Conservation (phyloP, 2,329 filamentous ascomycete species). For the Cladorrhinum sp. region DNA sequence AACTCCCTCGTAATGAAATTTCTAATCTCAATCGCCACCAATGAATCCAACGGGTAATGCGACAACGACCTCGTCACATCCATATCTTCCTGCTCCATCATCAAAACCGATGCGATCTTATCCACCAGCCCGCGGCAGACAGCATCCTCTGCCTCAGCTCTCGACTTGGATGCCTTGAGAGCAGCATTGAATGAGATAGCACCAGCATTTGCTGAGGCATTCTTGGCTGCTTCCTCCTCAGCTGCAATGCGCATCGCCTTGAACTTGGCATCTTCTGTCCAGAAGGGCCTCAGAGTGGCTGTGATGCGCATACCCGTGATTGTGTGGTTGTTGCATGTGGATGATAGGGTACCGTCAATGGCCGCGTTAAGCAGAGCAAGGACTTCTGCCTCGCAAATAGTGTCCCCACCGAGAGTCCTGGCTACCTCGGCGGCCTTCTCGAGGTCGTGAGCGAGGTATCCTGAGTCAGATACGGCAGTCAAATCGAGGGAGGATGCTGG, state of each 20-base stretch:
- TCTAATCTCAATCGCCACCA: slow-evolving; percentile 50
- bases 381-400: slow-evolving; percentile 52
- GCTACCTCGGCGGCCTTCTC: slow-evolving; percentile 45
- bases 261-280: slow-evolving; percentile 54
- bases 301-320: slow-evolving; percentile 55
- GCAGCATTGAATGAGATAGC: slow-evolving; percentile 44
- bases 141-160: slow-evolving; percentile 45
- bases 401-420: slow-evolving; percentile 43
- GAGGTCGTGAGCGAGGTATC: slow-evolving; percentile 48
- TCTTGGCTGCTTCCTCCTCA: slow-evolving; percentile 35
- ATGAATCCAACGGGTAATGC: slow-evolving; percentile 46
- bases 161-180: slow-evolving; percentile 41
- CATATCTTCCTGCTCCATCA: slow-evolving; percentile 49
- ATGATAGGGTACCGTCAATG: slow-evolving; percentile 43
- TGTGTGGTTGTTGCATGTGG: slow-evolving; percentile 46
- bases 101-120: slow-evolving; percentile 49
- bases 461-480: slow-evolving; percentile 48
- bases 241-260: slow-evolving; percentile 44
- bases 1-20: slow-evolving; percentile 52
- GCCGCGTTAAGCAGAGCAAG: slow-evolving; percentile 52
- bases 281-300: slow-evolving; percentile 47
- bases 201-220: slow-evolving; percentile 27
- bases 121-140: slow-evolving; percentile 46
- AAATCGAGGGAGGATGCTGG: slow-evolving; percentile 47
- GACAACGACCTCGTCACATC: slow-evolving; percentile 43